Evolutionary conservation across 768 basidiomycete species (phyloP), one percentile per base, ranked within the genome.

Genomic region (Mycena amicta): DNA sequence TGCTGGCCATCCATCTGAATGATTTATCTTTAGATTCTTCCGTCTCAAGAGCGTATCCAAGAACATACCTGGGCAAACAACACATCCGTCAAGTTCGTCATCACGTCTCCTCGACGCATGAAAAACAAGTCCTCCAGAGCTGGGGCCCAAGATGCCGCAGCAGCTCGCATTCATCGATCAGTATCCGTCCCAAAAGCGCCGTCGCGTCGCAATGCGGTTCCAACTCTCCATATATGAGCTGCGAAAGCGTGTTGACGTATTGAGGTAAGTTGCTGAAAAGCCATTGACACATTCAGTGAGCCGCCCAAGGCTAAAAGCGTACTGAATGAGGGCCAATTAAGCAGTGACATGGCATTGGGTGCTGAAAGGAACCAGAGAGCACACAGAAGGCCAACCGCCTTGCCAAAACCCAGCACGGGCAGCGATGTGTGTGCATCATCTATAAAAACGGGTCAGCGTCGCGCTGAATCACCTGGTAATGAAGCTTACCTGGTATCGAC

Each of bases 41-140:
- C n/a, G n/a, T n/a, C n/a, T n/a, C n/a, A n/a, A n/a, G n/a, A n/a
- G n/a, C n/a, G n/a, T n/a, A n/a, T n/a, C n/a, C n/a, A n/a, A 28
- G 11, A 12, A 60, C 74, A 40, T 61, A 90, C 92, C 78, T 90
- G 87, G 30, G 81, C 79, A 67, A 93, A 93, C 27, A 93, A 61
- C n/a, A 83, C 70, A 66, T 90, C 90, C 8, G 85, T 75, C 60
- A 91, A 90, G 63, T 88, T 83, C 49, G 83, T 84, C 75, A 93
- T 85, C 2, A 82, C 79, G 65, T 94, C 92, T 20, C 91, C 90
- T 56, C 80, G 77, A 39, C 85, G 78, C 88, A 91, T 92, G 58
- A 94, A 71, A 62, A 81, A 92, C 2, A 93, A 56, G 64, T 86
- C 83, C 64, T 93, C 87, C n/a, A 92, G 79, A 0, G 85, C 79